Percentiles rank a stretch among this genome's conserved stretches.
phyloP scores from a whole-genome alignment of 495 filamentous ascomycete species.

The Copromyces sp. region DNA sequence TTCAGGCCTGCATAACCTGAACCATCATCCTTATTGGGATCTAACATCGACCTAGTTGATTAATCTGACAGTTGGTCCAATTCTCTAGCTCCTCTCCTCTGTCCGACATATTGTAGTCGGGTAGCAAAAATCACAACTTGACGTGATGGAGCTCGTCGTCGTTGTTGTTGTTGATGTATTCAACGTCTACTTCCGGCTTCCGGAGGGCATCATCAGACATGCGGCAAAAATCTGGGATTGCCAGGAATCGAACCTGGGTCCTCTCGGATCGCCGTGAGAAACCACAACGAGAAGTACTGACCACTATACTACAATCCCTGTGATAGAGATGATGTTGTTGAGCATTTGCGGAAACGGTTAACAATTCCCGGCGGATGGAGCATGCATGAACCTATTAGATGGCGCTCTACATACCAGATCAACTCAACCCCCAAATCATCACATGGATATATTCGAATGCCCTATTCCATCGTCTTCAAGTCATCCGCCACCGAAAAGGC shows the following conservation, averaged over 20 bases:
- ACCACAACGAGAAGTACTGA: too few relatives aligned
- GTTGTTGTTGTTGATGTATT: not conserved
- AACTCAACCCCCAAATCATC: not conserved
- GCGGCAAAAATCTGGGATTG: not conserved
- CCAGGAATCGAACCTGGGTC: not conserved
- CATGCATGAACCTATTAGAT: not conserved
- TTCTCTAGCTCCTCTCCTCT: not conserved
- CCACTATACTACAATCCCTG: too few relatives aligned
- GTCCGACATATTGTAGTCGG: not conserved
- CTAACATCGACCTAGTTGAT: not conserved
- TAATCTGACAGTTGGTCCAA: not conserved
- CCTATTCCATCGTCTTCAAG: constrained; percentile 36
- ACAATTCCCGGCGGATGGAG: not conserved
- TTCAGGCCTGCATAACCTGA: not conserved
- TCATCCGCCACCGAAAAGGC: constrained; percentile 39
- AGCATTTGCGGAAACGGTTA: not conserved
- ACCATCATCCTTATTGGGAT: not conserved
- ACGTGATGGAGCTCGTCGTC: not conserved
- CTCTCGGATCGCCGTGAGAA: not conserved
- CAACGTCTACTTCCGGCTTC: not conserved
- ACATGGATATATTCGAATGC: not conserved
- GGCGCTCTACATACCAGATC: not conserved
- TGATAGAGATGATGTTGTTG: not conserved
- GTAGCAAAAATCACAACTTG: not conserved
- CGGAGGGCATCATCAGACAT: not conserved